Percentiles rank a stretch among this genome's conserved stretches.
These are phyloP conservation scores for Angomonas deanei DNA, from an alignment of 208 protist species.

Conservation along the genomic window DNA sequence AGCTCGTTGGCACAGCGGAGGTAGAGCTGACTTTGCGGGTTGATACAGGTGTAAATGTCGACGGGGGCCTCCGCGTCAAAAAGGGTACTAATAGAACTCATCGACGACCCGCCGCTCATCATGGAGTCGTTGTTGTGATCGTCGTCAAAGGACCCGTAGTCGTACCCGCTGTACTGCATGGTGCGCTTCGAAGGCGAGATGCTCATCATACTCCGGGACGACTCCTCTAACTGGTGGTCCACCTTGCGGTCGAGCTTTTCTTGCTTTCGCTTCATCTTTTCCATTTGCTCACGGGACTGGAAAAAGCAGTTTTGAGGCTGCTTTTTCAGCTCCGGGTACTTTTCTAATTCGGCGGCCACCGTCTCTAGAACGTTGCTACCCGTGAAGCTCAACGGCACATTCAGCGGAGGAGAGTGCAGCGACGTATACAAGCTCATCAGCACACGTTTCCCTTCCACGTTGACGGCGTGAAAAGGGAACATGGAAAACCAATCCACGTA, in stretches of 20 bases:
- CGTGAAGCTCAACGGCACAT: conserved; percentile 25
- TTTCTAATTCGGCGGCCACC: background rate
- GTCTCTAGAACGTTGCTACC: conserved; percentile 38
- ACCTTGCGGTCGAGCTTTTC: background rate
- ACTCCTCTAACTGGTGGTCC: background rate
- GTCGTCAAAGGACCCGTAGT: background rate
- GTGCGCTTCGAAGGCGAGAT: background rate
- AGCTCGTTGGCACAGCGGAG: conserved; percentile 44
- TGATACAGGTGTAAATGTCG: conserved; percentile 54
- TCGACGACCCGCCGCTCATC: background rate
- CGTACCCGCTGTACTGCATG: background rate
- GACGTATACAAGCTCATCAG: conserved; percentile 46
- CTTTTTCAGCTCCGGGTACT: background rate
- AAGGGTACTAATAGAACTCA: conserved; percentile 24
- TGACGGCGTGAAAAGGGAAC: conserved; percentile 59
- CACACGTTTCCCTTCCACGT: conserved; percentile 46
- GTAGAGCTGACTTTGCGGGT: conserved; percentile 40
- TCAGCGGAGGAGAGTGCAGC: conserved; percentile 19
- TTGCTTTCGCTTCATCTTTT: background rate
- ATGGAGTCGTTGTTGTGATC: background rate
- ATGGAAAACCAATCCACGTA: conserved; percentile 47
- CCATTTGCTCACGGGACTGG: background rate
- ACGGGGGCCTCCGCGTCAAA: conserved; percentile 30
- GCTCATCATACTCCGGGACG: background rate
- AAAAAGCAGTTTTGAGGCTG: conserved; percentile 30